A percentile compares a stretch with the other conserved stretches of the same genome.
These are phyloP conservation scores for rapeseed (Brassica napus) DNA, from an alignment of 345 rosid species.

Conservation along the genomic window DNA sequence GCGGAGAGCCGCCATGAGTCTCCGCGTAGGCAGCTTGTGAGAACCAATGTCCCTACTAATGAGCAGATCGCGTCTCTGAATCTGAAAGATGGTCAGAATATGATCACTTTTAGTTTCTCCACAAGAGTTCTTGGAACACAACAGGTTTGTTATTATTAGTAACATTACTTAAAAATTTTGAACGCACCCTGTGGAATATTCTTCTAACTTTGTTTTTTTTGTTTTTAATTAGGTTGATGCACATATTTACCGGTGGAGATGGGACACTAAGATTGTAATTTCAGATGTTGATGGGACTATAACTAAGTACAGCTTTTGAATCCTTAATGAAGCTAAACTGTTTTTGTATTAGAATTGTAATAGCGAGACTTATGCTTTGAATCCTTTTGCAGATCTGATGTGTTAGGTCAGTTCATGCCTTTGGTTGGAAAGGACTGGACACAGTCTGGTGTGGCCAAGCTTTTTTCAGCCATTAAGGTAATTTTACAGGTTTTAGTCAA, in stretches of 20 bases:
- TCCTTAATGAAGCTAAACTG: neutral
- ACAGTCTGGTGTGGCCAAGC: conserved; percentile 92
- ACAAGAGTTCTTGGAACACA: conserved; percentile 88
- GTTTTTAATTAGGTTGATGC: conserved; percentile 69
- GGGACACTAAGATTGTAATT: conserved; percentile 88
- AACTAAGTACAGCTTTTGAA: conserved; percentile 61
- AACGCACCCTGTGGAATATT: neutral
- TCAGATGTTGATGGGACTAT: conserved; percentile 98
- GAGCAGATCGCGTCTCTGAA: conserved; percentile 89
- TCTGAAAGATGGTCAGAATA: conserved; percentile 88
- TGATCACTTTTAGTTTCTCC: conserved; percentile 80
- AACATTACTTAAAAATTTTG: neutral
- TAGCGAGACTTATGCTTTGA: neutral
- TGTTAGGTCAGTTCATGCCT: conserved; percentile 96
- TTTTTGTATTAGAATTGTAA: conserved; percentile 6
- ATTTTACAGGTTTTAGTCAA: conserved; percentile 9
- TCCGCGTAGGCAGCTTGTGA: conserved; percentile 63
- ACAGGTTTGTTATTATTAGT: conserved; percentile 53
- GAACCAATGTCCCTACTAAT: conserved; percentile 81
- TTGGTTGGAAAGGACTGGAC: conserved; percentile 97
- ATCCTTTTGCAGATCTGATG: conserved; percentile 73
- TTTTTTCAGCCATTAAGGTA: conserved; percentile 91
- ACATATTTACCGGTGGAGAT: conserved; percentile 91
- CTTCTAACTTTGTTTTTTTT: conserved; percentile 25
- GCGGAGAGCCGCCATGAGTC: conserved; percentile 47